Evolutionary conservation across 306 rosid genomes (phyloP).

Genomic region (Trifolium repens): DNA sequence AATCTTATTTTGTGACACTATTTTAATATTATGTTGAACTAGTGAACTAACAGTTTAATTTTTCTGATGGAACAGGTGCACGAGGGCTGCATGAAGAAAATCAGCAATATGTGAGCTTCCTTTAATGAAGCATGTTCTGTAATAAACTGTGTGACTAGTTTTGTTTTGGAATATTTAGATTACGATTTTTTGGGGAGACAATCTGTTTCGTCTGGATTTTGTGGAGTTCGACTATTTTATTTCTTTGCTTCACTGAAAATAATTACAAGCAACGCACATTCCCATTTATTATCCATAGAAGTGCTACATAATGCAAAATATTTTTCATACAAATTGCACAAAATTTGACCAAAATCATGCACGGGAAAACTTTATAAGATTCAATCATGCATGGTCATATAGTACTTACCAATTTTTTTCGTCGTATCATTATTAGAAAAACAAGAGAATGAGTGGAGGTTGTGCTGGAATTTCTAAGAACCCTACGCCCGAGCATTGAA

Average conservation of each 20-base stretch:
- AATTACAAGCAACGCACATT: neutral
- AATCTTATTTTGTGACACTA: conserved; percentile 21
- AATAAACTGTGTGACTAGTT: conserved; percentile 35
- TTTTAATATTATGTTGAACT: neutral
- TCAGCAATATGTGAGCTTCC: conserved; percentile 27
- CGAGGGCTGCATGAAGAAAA: conserved; percentile 36
- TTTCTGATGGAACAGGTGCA: conserved; percentile 39
- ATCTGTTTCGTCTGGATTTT: conserved; percentile 17
- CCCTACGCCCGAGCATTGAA: neutral
- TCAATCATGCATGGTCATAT: neutral
- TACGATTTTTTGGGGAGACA: conserved; percentile 19
- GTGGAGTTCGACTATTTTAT: conserved; percentile 6
- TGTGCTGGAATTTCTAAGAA: neutral
- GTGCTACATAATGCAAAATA: neutral
- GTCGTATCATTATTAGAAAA: neutral
- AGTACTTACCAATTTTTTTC: neutral
- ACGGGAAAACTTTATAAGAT: neutral
- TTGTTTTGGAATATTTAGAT: neutral
- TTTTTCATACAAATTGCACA: neutral
- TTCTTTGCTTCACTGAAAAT: neutral
- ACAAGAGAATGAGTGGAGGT: neutral
- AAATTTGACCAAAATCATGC: neutral
- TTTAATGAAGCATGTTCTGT: conserved; percentile 34
- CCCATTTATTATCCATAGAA: neutral
- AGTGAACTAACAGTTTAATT: conserved; percentile 17